Evolutionary conservation across 352 stramenopile species (phyloP).

Genomic region (Pythium grandisporangium): DNA sequence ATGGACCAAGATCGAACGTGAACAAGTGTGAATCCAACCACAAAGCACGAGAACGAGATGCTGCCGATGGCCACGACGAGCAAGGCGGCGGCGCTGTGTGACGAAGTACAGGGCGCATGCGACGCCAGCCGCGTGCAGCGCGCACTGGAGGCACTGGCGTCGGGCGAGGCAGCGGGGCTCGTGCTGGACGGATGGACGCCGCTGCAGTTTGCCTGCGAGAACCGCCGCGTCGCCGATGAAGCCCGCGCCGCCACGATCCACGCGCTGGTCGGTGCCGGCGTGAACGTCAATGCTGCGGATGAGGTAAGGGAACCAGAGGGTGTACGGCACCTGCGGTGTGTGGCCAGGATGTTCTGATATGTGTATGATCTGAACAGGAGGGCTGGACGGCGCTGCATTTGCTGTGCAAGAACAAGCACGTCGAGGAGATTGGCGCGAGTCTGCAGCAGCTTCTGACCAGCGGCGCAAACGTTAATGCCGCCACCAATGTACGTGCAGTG

Average conservation of each 20-base stretch:
- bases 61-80: no score
- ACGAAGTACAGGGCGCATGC: conserved; percentile 59
- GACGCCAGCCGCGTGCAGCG: conserved; percentile 26
- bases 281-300: conserved; percentile 48
- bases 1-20: not conserved
- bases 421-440: conserved; percentile 4
- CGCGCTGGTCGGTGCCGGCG: conserved; percentile 23
- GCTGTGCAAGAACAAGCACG: conserved; percentile 27
- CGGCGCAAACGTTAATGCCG: conserved; percentile 5
- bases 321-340: no score
- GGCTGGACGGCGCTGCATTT: conserved; percentile 67
- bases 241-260: conserved; percentile 27
- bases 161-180: conserved; percentile 2
- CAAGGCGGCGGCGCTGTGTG: conserved; percentile 37
- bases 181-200: conserved; percentile 68
- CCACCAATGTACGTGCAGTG: conserved; percentile 10
- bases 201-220: conserved; percentile 69
- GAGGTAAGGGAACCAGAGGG: conserved; percentile 36
- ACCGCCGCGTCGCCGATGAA: conserved; percentile 29
- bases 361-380: conserved; percentile 31
- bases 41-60: conserved; percentile 5
- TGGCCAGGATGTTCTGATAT: no score
- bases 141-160: conserved; percentile 16
- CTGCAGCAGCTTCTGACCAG: conserved; percentile 8
- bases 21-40: not conserved